Evolutionary conservation across 139 green algal genomes (phyloP).

Genomic region (Chlorella sp.): DNA sequence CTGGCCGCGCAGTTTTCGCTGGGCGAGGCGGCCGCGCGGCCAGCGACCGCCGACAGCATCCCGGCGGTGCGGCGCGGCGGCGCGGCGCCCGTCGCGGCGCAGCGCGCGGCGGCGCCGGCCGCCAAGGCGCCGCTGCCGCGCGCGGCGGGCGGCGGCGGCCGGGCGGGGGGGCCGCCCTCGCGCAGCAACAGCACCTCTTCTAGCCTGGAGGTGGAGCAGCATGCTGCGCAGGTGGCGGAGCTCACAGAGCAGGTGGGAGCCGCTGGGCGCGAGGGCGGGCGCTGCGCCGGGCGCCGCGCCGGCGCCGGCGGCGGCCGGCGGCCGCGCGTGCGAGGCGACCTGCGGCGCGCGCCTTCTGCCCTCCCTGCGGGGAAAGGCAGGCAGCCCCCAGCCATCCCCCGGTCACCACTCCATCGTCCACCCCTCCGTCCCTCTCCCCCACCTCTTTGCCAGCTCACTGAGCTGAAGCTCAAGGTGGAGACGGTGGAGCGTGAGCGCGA

Average conservation of each 20-base stretch:
- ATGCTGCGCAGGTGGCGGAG: constrained; percentile 10
- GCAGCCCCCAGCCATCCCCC: too few relatives aligned
- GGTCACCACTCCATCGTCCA: too few relatives aligned
- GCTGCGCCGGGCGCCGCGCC: too few relatives aligned
- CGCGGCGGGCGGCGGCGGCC: neutral
- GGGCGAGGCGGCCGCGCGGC: neutral
- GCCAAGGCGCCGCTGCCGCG: constrained; percentile 9
- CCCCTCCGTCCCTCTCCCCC: too few relatives aligned
- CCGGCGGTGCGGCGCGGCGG: constrained; percentile 19
- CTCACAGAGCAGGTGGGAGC: constrained; percentile 28
- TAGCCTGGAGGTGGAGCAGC: constrained; percentile 26
- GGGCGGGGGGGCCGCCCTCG: neutral
- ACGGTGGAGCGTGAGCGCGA: constrained; percentile 83
- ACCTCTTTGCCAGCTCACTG: too few relatives aligned
- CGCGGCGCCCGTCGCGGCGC: constrained; percentile 4
- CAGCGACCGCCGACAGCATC: neutral
- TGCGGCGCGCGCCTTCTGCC: too few relatives aligned
- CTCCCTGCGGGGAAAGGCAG: too few relatives aligned
- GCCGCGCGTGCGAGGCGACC: too few relatives aligned
- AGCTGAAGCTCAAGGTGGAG: constrained; percentile 81
- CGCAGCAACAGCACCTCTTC: constrained; percentile 15
- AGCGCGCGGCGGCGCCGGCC: neutral
- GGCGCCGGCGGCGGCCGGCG: too few relatives aligned
- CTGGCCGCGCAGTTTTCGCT: constrained; percentile 8
- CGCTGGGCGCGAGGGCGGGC: too few relatives aligned